These are phyloP conservation scores for Castanospermum australe DNA, from an alignment of 306 rosid species.

Conservation along the genomic window DNA sequence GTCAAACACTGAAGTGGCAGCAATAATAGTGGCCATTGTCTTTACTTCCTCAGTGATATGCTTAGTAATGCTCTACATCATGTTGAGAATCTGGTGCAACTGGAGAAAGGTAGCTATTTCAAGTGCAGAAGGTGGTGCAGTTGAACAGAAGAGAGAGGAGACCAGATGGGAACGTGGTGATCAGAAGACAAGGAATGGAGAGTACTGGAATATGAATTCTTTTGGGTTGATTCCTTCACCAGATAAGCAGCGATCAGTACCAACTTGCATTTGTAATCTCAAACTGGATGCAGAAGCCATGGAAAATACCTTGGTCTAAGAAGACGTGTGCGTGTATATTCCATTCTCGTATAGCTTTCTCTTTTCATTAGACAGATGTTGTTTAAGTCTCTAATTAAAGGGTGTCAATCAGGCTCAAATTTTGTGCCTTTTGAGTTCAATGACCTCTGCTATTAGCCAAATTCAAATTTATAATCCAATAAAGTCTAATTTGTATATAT, in stretches of 20 bases:
- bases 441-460: no score
- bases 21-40: slow-evolving; percentile 65
- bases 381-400: not conserved
- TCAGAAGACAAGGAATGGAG: slow-evolving; percentile 48
- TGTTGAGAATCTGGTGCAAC: slow-evolving; percentile 78
- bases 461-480: no score
- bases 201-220: slow-evolving; percentile 64
- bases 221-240: slow-evolving; percentile 39
- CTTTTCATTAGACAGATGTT: not conserved
- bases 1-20: slow-evolving; percentile 52
- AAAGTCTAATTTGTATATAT: no score
- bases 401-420: no score
- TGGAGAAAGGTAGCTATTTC: slow-evolving; percentile 67
- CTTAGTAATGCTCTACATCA: slow-evolving; percentile 53
- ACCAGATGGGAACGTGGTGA: slow-evolving; percentile 35
- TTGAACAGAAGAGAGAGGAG: slow-evolving; percentile 34
- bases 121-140: slow-evolving; percentile 41
- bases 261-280: slow-evolving; percentile 44
- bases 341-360: not conserved
- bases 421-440: no score
- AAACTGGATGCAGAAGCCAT: slow-evolving; percentile 39
- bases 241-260: slow-evolving; percentile 37
- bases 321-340: not conserved
- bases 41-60: slow-evolving; percentile 63
- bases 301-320: not conserved